phyloP scores from a whole-genome alignment of 257 asterid genomes.

The Nemophila menziesii region DNA sequence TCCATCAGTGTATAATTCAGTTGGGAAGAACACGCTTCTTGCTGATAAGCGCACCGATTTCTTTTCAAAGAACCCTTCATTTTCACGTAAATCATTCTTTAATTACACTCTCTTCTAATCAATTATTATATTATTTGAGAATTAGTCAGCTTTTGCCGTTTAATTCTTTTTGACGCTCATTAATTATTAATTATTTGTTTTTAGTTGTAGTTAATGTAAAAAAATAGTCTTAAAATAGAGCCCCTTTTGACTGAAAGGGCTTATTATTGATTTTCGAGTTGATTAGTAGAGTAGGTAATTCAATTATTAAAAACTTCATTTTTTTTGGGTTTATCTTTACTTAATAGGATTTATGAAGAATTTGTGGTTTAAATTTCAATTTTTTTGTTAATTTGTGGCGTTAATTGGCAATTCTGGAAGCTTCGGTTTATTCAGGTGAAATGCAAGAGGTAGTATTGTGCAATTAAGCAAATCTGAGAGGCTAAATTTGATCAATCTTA shows the following conservation, averaged over 20 bases:
- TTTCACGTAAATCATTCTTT: conserved; percentile 27
- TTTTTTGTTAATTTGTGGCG: too few relatives aligned
- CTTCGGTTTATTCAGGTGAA: not conserved
- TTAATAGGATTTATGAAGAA: too few relatives aligned
- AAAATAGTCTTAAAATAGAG: too few relatives aligned
- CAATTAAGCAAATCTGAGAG: not conserved
- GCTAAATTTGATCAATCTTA: not conserved
- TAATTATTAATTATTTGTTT: too few relatives aligned
- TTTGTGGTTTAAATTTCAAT: too few relatives aligned
- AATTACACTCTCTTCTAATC: not conserved
- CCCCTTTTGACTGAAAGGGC: too few relatives aligned
- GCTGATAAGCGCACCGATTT: conserved; percentile 21
- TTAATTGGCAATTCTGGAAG: too few relatives aligned
- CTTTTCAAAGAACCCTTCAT: conserved; percentile 24
- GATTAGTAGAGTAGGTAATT: too few relatives aligned
- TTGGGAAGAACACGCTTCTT: conserved; percentile 20
- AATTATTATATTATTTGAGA: not conserved
- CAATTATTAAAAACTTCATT: too few relatives aligned
- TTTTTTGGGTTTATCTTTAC: too few relatives aligned
- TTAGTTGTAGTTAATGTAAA: too few relatives aligned
- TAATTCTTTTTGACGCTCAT: not conserved
- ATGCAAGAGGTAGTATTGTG: not conserved
- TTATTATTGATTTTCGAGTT: too few relatives aligned
- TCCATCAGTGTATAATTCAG: conserved; percentile 37
- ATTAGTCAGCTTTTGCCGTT: not conserved